Base-by-base conservation (phyloP, 768 basidiomycete genomes). In the Pleurotus salmoneostramineus region DNA sequence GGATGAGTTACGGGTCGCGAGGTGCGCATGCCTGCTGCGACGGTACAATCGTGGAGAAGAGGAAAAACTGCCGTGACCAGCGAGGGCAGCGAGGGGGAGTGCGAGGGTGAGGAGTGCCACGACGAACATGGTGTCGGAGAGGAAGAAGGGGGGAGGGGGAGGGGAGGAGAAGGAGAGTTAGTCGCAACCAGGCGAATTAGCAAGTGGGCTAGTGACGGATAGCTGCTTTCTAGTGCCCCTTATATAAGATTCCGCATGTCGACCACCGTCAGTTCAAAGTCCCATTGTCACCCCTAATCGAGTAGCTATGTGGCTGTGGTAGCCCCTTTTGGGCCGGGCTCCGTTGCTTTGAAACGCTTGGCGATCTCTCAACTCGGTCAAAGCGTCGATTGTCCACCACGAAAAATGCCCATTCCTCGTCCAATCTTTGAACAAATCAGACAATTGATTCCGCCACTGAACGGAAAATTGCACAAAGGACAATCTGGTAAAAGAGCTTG, bases 381-480 rank as follows among this genome's bases (percentile, higher is more conserved):
- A 27, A 27, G 21, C 21, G 21, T 27, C 21, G 21, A 27, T 27
- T 27, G 21, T 27, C 21, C 3, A 40, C 37, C 8, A 10, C n/a
- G 10, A 40, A 40, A 14, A 8, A 91, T 89, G 89, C 75, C 87
- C 8, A 67, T 90, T 49, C 77, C 87, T 48, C 83, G 80, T 62
- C 66, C 73, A 31, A 72, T 93, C 60, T 67, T 90, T 35, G 81
- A 86, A 15, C 87, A 93, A 67, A 80, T 95, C 57, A 88, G 86
- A 67, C 80, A 83, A 61, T 77, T 98, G 57, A 92, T 98, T 54
- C 96, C 96, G 0, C 96, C 96, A 44, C 80, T 98, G 32, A 87
- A 94, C 64, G 87, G 88, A 5, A 83, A 87, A 45, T 74, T 98
- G 32, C 94, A 95, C 77, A 99, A 99, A 69, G 96, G 96, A 32